Evolutionary conservation across 257 asterid species (phyloP), one percentile per base, ranked within the genome.

Genomic region (Przewalskia tangutica): DNA sequence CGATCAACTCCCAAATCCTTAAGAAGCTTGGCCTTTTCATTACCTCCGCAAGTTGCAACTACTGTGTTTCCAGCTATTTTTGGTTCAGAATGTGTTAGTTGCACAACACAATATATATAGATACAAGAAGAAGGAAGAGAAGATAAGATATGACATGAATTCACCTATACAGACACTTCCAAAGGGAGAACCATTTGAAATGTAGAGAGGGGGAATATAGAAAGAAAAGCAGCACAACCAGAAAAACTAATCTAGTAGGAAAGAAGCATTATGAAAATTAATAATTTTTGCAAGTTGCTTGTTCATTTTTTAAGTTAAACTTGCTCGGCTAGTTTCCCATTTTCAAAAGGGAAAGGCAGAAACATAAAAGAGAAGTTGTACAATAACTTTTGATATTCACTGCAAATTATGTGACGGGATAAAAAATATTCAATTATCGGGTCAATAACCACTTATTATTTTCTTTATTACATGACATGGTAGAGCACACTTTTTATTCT

Each of bases 31-130:
- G 97, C 95, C 93, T 95, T 95, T 71, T 89, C 97, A 88, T 86
- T 87, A 79, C 98, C 98, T 80, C 98, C 98, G 86, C 98, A 95
- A 55, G 98, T 92, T 44, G 98, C 98, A 84, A 93, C 88, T 51
- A 92, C 98, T 78, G 89, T 95, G 81, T 93, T 95, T 87, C 98
- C 98, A 50, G 95, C 95, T 87, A 95, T 77, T 86, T 93, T 95
- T 51, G 11, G 56, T 2, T 51, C 56, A 51, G 56, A 77, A 67
- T 50, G 51, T 77, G 79, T 51, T 51, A 11, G 16, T 11, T 51
- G 11, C 3, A 16, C 16, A 10, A 51, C 56, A n/a, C 56, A 51
- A 3, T 16, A 51, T 51, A 11, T n/a, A n/a, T n/a, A n/a, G n/a
- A n/a, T n/a, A 51, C 11, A 12, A 51, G 1, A 4, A 51, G 17